Base-by-base conservation (phyloP, 257 asterid genomes). In the Jacaranda copaia region DNA sequence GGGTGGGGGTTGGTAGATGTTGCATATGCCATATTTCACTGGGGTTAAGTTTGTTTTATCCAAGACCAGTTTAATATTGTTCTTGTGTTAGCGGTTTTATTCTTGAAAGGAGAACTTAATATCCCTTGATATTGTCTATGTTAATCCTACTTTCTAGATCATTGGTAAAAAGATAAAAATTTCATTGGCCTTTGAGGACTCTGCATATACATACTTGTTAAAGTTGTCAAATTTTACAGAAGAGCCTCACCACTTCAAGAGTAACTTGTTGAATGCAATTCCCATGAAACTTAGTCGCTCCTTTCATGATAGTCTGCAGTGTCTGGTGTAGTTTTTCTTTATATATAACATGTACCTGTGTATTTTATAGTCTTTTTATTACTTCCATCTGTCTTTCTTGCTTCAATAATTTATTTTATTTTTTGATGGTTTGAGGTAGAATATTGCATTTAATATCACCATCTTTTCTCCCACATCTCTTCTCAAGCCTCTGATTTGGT, bases 401-500 rank as follows among this genome's bases (percentile, higher is more conserved):
- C 25, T 32, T 48, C n/a, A 45, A 14, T 4, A 51, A 6, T 58
- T n/a, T 46, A 57, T 64, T 59, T 70, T 13, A 8, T 81, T 68
- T 57, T 11, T 46, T 49, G 56, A 46, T 19, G 57, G 45, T 59
- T 64, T 68, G 70, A 16, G 52, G 6, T 79, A 14, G 65, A 67
- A 20, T 69, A 13, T 66, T 19, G 1, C 5, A 4, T 61, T 20
- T 52, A 52, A n/a, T 76, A 11, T 56, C 55, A 9, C 39, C 71
- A 16, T 52, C 53, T 71, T 49, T 64, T 68, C 70, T 61, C 36
- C 60, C 15, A 39, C 46, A 38, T 78, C 69, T 55, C 55, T 72
- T 76, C 15, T 79, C 46, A 77, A 20, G 74, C 53, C 46, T 66
- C 36, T 74, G 42, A 76, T 66, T 80, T 85, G 87, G 67, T 80